Evolutionary conservation across 768 basidiomycete species (phyloP), one percentile per base, ranked within the genome.

Genomic region (Termitomyces eurrhizus): DNA sequence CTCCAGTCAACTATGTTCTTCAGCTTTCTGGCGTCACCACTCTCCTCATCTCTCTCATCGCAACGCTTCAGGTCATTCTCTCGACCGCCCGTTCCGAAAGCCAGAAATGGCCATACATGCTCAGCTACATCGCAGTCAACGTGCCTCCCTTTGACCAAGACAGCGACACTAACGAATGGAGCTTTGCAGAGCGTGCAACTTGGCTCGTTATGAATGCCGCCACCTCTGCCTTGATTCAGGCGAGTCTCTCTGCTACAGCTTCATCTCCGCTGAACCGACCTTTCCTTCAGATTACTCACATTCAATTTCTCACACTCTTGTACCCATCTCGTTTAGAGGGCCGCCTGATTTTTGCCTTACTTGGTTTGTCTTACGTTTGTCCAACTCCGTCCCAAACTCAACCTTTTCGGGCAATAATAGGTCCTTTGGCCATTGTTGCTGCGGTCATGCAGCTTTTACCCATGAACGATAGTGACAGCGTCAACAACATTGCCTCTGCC

Each of bases 231-330:
- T 74, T 95, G 51, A 90, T 93, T 18, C 94, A 97, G 82, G 95
- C 92, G 61, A 59, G 83, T 75, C 62, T 60, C 83, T 75, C 37
- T 11, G 37, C 49, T 55, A 46, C 42, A 12, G 33, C 16, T 60
- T n/a, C 9, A 8, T 26, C 36, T 16, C 44, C 11, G 7, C 8
- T 26, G 37, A 12, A 33, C 45, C 5, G 16, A 52, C 26, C 39
- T 33, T n/a, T 18, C 37, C 44, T 55, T 36, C 68, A 98, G 93
- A 90, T 94, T 53, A 96, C 97, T 0, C 95, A 98, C 70, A 97
- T 99, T 53, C 97, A 98, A 72, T 98, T 98, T 73, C 80, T 99
- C 57, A 96, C 97, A 7, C 81, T 98, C 12, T 80, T 99, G 11
- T 99, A 92, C 71, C 97, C 97, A 7, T 98, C 96, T 24, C 78